Conservation (phyloP, 257 asterid genomes). For the Lithospermum erythrorhizon region DNA sequence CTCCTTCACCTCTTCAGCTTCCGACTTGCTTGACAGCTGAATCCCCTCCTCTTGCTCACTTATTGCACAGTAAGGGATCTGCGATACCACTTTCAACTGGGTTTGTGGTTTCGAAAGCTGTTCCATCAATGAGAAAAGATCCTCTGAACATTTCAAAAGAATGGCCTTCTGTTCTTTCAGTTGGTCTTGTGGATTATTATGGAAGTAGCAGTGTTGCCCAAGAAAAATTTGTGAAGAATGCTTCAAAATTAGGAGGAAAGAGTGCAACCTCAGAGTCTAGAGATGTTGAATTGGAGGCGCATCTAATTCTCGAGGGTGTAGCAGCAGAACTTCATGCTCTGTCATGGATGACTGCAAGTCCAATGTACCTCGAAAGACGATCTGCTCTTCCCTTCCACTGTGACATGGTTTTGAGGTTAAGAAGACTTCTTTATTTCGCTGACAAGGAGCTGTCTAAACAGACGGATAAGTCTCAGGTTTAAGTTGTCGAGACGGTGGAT, state of each 20-base stretch:
- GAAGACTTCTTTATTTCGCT: constrained; percentile 91
- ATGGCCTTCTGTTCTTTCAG: constrained; percentile 90
- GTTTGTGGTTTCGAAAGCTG: constrained; percentile 86
- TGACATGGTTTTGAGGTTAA: constrained; percentile 83
- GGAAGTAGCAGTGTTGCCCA: constrained; percentile 53
- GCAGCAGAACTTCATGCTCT: constrained; percentile 97
- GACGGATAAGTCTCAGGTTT: constrained; percentile 49
- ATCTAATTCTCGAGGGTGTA: constrained; percentile 52
- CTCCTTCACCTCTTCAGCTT: constrained; percentile 78
- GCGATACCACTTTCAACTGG: constrained; percentile 82
- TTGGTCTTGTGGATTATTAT: constrained; percentile 78
- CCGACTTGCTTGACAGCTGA: constrained; percentile 94
- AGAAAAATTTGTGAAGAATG: constrained; percentile 49
- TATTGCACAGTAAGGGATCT: constrained; percentile 93
- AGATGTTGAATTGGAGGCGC: constrained; percentile 62
- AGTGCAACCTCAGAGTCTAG: constrained; percentile 41
- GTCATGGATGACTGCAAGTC: constrained; percentile 96
- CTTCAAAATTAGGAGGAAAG: constrained; percentile 42
- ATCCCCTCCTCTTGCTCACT: constrained; percentile 97
- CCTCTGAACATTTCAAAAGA: constrained; percentile 51
- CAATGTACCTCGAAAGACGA: constrained; percentile 82
- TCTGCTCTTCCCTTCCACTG: constrained; percentile 89
- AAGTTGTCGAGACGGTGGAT: background rate
- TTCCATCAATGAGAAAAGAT: constrained; percentile 84
- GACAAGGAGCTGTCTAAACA: constrained; percentile 70